phyloP scores from a whole-genome alignment of 345 rosid genomes.

The Linum trigynum region DNA sequence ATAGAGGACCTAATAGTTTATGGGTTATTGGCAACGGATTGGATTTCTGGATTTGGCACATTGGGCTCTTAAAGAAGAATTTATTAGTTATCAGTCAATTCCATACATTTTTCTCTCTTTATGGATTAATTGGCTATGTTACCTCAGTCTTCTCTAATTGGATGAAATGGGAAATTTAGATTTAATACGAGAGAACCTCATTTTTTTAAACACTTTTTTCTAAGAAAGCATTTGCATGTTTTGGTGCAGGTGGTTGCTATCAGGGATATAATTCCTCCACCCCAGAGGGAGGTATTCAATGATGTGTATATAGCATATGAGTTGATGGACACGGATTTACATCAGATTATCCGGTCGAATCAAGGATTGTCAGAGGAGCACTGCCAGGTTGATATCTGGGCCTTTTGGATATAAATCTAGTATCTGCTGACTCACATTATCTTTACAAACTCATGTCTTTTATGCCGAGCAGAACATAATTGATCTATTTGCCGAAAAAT shows the following conservation, averaged over 20 bases:
- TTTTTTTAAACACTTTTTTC: background rate
- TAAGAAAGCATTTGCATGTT: conserved; percentile 9
- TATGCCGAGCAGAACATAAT: no score
- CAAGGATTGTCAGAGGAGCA: conserved; percentile 58
- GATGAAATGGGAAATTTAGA: no score
- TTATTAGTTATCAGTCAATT: background rate
- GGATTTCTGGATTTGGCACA: background rate
- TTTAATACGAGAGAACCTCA: background rate
- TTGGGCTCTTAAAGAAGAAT: background rate
- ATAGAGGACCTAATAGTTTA: background rate
- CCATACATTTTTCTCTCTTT: no score
- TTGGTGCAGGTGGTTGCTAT: conserved; percentile 69
- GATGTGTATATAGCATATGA: conserved; percentile 90
- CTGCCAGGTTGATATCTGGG: conserved; percentile 46
- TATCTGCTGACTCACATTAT: background rate
- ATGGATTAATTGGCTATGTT: no score
- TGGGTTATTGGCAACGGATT: background rate
- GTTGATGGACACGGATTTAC: conserved; percentile 67
- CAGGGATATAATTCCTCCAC: conserved; percentile 81
- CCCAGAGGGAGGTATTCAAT: conserved; percentile 50
- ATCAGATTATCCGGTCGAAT: conserved; percentile 48
- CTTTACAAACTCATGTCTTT: background rate
- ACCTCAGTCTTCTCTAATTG: no score
- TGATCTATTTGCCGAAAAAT: no score
- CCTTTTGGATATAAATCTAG: background rate